These are phyloP conservation scores for Brassica rapa DNA, from an alignment of 345 rosid genomes.

Conservation along the genomic window DNA sequence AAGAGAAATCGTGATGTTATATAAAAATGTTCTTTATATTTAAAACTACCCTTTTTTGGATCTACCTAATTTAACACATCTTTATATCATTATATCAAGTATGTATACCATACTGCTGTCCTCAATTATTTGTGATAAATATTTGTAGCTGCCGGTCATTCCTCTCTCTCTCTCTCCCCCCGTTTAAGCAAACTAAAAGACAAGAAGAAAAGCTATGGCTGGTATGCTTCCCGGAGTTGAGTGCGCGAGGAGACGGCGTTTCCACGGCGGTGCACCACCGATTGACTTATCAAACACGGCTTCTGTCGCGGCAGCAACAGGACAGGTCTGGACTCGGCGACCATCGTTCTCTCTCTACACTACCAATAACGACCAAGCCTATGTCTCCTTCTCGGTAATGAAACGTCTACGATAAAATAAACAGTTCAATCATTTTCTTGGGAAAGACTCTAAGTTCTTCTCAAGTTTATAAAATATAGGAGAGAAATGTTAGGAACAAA, in stretches of 20 bases:
- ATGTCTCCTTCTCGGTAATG: constrained; percentile 31
- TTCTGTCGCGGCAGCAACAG: background rate
- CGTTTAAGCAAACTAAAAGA: constrained; percentile 13
- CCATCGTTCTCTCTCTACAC: constrained; percentile 63
- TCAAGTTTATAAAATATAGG: constrained; percentile 19
- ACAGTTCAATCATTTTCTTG: background rate
- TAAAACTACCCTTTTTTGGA: background rate
- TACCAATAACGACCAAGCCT: constrained; percentile 50
- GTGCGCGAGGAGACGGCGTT: constrained; percentile 71
- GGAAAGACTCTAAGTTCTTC: background rate
- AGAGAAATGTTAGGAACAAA: constrained; percentile 45
- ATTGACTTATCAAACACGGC: constrained; percentile 42
- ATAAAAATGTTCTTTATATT: background rate
- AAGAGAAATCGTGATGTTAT: background rate
- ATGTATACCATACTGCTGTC: background rate
- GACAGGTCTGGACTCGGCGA: constrained; percentile 48
- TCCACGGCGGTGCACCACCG: constrained; percentile 56
- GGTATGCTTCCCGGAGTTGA: constrained; percentile 92
- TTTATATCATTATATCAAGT: background rate
- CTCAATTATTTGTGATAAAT: constrained; percentile 27
- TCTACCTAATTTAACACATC: background rate
- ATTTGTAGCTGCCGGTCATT: background rate
- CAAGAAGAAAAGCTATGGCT: constrained; percentile 52
- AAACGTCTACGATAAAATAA: background rate
- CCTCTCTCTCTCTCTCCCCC: background rate